phyloP scores from a whole-genome alignment of 192 early-diverging fungal species.

The Entomortierella beljakovae region DNA sequence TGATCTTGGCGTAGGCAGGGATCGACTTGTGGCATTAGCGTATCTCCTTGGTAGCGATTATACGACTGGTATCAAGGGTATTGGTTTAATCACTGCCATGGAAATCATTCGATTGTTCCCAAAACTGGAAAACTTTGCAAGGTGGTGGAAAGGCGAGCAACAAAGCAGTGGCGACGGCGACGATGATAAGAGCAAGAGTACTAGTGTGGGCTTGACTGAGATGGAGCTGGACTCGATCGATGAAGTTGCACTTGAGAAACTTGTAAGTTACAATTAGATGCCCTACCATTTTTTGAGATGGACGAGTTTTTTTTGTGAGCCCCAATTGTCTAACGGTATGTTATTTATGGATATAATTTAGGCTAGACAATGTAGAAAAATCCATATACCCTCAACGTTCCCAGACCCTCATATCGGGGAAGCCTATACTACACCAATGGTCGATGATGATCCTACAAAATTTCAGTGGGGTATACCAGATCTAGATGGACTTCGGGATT shows the following conservation, averaged over 20 bases:
- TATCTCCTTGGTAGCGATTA: constrained; percentile 98
- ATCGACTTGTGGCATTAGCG: constrained; percentile 85
- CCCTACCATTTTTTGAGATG: neutral
- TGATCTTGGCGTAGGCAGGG: constrained; percentile 74
- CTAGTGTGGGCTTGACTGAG: constrained; percentile 13
- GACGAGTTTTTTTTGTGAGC: neutral
- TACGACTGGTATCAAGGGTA: constrained; percentile 86
- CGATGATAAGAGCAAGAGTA: constrained; percentile 7
- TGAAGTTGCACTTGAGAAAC: constrained; percentile 57
- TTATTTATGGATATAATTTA: constrained; percentile 27
- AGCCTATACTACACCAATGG: constrained; percentile 85
- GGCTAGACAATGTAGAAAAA: constrained; percentile 69
- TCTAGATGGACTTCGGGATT: constrained; percentile 72
- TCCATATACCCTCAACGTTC: constrained; percentile 81
- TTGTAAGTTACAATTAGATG: constrained; percentile 29
- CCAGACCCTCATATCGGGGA: constrained; percentile 80
- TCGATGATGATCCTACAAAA: constrained; percentile 67
- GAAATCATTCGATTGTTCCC: constrained; percentile 88
- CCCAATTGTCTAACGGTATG: neutral
- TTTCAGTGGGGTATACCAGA: constrained; percentile 83
- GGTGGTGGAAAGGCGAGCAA: constrained; percentile 69
- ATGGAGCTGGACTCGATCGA: constrained; percentile 53
- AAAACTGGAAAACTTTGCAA: constrained; percentile 62
- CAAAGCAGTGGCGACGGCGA: constrained; percentile 16
- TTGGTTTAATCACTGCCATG: constrained; percentile 90